Evolutionary conservation across 129 eudicot species (phyloP).

Genomic region (Flaveria robusta): DNA sequence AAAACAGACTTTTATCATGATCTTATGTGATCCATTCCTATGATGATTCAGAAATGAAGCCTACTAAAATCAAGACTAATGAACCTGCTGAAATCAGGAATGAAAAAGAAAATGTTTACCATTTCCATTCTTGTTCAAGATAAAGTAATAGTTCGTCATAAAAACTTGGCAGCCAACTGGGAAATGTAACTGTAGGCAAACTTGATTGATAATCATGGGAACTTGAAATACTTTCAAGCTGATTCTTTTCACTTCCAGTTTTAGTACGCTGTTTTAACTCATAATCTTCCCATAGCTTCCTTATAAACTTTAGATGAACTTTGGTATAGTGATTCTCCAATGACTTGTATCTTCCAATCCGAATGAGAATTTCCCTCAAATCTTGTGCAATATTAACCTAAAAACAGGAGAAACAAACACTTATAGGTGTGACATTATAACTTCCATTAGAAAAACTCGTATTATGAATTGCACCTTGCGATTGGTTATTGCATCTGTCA

Average conservation of each 20-base stretch:
- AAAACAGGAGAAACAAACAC: constrained; percentile 15
- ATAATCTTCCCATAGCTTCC: constrained; percentile 88
- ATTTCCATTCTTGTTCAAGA: constrained; percentile 99
- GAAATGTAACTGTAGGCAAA: constrained; percentile 53
- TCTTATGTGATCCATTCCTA: not conserved
- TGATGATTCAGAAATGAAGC: not conserved
- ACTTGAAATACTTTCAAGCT: constrained; percentile 52
- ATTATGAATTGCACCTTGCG: constrained; percentile 57
- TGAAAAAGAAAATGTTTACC: constrained; percentile 50
- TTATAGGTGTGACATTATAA: constrained; percentile 8
- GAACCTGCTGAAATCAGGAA: constrained; percentile 26
- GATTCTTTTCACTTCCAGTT: constrained; percentile 60
- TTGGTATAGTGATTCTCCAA: constrained; percentile 80
- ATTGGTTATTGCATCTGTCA: constrained; percentile 83
- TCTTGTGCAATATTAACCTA: constrained; percentile 90
- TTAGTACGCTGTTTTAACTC: constrained; percentile 64
- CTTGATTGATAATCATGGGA: constrained; percentile 52
- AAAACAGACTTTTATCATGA: not conserved
- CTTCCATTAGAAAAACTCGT: constrained; percentile 6
- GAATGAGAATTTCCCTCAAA: constrained; percentile 83
- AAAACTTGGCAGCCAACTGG: constrained; percentile 87
- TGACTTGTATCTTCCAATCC: constrained; percentile 92
- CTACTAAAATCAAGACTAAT: not conserved
- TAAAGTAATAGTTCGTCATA: constrained; percentile 88
- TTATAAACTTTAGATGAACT: constrained; percentile 81